Evolutionary conservation across 495 filamentous ascomycete species (phyloP).

Genomic region (Talaromyces borbonicus): DNA sequence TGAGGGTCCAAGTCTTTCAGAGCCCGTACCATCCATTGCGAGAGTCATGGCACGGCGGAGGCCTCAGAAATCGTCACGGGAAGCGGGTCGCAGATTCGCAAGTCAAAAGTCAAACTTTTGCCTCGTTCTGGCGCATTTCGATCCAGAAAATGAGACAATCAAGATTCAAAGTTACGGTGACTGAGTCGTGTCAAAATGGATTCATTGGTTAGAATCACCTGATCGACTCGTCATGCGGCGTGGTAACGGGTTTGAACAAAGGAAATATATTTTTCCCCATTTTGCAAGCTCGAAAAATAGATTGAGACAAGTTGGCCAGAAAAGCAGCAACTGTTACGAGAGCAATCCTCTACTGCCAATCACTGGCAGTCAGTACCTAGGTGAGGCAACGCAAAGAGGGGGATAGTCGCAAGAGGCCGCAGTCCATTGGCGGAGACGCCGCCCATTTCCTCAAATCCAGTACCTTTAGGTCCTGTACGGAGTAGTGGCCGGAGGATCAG

Average conservation of each 20-base stretch:
- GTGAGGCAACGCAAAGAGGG: too few species aligned
- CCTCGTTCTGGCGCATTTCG: neutral
- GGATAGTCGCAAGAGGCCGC: neutral
- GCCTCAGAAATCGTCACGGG: neutral
- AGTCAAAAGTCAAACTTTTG: neutral
- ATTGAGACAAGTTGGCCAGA: too few species aligned
- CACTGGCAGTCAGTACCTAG: slow-evolving; percentile 2
- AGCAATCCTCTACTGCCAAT: too few species aligned
- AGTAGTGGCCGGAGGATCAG: neutral
- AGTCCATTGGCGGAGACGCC: neutral
- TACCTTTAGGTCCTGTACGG: neutral
- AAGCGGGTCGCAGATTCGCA: slow-evolving; percentile 3
- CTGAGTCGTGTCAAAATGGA: neutral
- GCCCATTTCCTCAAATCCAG: neutral
- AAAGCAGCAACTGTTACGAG: too few species aligned
- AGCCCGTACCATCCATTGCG: too few species aligned
- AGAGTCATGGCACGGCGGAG: slow-evolving; percentile 1
- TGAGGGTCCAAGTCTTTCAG: too few species aligned
- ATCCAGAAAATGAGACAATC: neutral
- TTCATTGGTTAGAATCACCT: slow-evolving; percentile 3
- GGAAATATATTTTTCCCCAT: neutral
- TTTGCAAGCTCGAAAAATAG: too few species aligned
- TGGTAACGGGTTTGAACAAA: slow-evolving; percentile 8
- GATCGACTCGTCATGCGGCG: slow-evolving; percentile 7
- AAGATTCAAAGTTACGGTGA: neutral